Percentiles rank a stretch among this genome's conserved stretches.
Evolutionary conservation across 352 stramenopile genomes (phyloP).

Genomic region (Phytophthora gonapodyides): DNA sequence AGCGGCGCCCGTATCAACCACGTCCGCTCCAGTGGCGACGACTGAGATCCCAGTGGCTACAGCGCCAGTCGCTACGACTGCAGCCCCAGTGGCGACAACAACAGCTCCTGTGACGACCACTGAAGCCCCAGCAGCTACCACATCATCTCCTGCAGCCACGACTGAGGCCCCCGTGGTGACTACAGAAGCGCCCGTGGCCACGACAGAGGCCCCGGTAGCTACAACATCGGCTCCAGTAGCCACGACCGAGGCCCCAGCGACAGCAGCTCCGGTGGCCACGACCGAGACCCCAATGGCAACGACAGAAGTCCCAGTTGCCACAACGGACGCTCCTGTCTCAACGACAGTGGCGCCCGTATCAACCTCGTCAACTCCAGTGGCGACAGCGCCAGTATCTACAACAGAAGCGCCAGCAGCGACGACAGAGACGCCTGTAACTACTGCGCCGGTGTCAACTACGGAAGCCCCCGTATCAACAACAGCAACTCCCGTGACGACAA

Average conservation of each 20-base stretch:
- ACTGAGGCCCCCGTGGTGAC: constrained; percentile 1
- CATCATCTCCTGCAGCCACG: constrained; percentile 1
- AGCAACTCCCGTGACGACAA: background rate
- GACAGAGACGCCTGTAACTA: background rate
- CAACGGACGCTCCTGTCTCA: background rate
- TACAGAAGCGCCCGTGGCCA: background rate
- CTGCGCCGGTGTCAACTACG: background rate
- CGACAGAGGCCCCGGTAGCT: constrained; percentile 1
- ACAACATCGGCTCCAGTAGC: background rate
- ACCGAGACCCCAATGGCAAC: background rate
- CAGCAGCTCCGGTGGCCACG: background rate
- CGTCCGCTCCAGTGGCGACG: constrained; percentile 2
- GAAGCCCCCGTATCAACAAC: background rate
- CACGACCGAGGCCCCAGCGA: background rate
- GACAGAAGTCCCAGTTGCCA: background rate
- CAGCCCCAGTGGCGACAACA: background rate
- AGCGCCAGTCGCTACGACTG: constrained; percentile 4
- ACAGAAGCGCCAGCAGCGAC: background rate
- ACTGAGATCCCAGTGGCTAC: background rate
- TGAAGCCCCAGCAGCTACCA: background rate
- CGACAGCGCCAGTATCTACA: background rate
- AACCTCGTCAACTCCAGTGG: background rate
- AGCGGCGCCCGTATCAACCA: background rate
- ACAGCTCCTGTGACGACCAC: background rate
- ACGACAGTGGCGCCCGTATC: background rate